phyloP scores from a whole-genome alignment of 495 filamentous ascomycete genomes.

The Penicillium mononematosum region DNA sequence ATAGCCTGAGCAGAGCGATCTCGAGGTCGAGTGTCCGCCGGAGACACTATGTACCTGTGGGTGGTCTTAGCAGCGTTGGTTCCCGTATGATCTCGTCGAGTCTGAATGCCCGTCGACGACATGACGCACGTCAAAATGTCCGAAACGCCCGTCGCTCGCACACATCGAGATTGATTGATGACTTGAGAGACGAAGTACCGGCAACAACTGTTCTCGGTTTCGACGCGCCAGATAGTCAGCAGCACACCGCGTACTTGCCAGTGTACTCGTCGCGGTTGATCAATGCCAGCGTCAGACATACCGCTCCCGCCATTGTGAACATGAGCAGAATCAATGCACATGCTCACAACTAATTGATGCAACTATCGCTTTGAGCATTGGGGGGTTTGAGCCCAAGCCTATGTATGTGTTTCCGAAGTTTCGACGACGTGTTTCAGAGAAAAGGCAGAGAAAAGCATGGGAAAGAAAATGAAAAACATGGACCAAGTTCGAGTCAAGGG shows the following conservation, averaged over 20 bases:
- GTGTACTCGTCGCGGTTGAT: not conserved
- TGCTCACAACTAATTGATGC: not conserved
- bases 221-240: not conserved
- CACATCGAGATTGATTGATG: not conserved
- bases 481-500: not conserved
- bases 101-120: not conserved
- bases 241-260: not conserved
- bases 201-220: not conserved
- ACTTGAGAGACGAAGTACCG: not conserved
- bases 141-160: not conserved
- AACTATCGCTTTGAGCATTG: not conserved
- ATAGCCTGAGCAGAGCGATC: not conserved
- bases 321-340: constrained; percentile 13
- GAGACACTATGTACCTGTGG: not conserved
- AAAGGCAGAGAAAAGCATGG: not conserved
- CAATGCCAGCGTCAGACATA: not conserved
- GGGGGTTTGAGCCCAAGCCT: not conserved
- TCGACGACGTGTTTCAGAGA: not conserved
- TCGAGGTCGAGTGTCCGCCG: not conserved
- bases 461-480: not conserved
- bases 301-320: constrained; percentile 5
- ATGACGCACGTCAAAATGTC: not conserved
- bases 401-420: not conserved
- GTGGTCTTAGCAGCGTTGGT: not conserved
- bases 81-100: constrained; percentile 2